Conservation (phyloP, 1,284 basidiomycete species). For the Grifola frondosa region DNA sequence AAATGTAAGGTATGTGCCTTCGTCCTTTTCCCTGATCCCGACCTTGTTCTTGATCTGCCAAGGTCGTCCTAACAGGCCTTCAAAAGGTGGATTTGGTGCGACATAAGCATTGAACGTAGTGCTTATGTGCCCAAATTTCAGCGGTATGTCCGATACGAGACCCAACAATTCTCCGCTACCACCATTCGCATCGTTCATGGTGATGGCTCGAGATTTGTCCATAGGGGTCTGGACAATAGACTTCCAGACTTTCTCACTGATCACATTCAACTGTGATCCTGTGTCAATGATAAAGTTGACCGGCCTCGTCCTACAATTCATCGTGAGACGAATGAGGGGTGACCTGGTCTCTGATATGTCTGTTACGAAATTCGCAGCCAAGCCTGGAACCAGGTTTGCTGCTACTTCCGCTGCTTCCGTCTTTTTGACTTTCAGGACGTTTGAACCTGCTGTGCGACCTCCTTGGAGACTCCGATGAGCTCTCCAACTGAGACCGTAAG, state of each 20-base stretch:
- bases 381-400: not conserved
- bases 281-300: conserved; percentile 4
- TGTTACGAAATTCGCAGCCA: not conserved
- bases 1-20: conserved; percentile 4
- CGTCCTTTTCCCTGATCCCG: conserved; percentile 4
- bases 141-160: conserved; percentile 1
- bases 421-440: not conserved
- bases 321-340: conserved; percentile 1
- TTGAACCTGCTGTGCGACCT: not conserved
- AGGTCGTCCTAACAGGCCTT: not conserved
- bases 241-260: conserved; percentile 3
- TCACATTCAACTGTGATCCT: conserved; percentile 4
- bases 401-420: no score
- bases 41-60: conserved; percentile 3
- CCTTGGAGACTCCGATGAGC: conserved; percentile 1
- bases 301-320: conserved; percentile 1
- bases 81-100: conserved; percentile 3
- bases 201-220: not conserved
- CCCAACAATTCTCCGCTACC: not conserved
- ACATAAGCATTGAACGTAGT: conserved; percentile 4
- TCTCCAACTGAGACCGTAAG: conserved; percentile 2
- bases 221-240: conserved; percentile 1
- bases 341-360: not conserved
- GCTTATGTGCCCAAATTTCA: conserved; percentile 2
- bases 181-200: conserved; percentile 2